Percentiles rank a stretch among this genome's conserved stretches.
Evolutionary conservation across 352 stramenopile species (phyloP).

Genomic region (Phytophthora sojae): DNA sequence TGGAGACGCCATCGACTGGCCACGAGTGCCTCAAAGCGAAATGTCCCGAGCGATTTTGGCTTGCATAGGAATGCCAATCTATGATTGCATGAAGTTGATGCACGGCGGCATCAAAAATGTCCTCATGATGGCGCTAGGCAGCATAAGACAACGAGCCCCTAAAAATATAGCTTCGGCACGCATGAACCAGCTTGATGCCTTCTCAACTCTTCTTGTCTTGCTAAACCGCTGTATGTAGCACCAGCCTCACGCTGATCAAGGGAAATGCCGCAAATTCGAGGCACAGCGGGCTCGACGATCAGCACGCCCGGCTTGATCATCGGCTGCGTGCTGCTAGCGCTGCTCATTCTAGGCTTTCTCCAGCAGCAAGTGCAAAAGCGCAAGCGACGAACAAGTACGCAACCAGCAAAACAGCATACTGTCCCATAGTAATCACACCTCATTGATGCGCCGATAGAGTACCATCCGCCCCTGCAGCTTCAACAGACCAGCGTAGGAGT

Average conservation of each 20-base stretch:
- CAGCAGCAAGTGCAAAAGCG: conserved; percentile 45
- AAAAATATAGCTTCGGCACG: conserved; percentile 18
- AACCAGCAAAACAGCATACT: background rate
- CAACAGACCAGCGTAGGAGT: conserved; percentile 39
- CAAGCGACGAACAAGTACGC: conserved; percentile 33
- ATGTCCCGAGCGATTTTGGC: background rate
- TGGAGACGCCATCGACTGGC: background rate
- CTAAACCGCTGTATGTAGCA: background rate
- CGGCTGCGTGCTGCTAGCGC: conserved; percentile 43
- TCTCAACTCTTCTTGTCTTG: background rate
- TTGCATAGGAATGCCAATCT: background rate
- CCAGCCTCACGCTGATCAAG: background rate
- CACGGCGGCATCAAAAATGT: background rate
- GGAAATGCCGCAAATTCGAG: conserved; percentile 52
- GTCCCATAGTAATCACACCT: background rate
- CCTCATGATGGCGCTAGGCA: background rate
- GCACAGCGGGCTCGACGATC: conserved; percentile 28
- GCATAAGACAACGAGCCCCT: conserved; percentile 2
- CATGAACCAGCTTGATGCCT: background rate
- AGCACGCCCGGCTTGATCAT: conserved; percentile 52
- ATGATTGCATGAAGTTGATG: background rate
- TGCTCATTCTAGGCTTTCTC: conserved; percentile 50
- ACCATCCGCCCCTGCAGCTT: conserved; percentile 54
- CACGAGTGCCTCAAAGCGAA: background rate
- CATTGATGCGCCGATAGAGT: conserved; percentile 35